Evolutionary conservation across 164 flowering plant genomes (phyloP), one percentile per base, ranked within the genome.

Genomic region (Liriodendron chinense): DNA sequence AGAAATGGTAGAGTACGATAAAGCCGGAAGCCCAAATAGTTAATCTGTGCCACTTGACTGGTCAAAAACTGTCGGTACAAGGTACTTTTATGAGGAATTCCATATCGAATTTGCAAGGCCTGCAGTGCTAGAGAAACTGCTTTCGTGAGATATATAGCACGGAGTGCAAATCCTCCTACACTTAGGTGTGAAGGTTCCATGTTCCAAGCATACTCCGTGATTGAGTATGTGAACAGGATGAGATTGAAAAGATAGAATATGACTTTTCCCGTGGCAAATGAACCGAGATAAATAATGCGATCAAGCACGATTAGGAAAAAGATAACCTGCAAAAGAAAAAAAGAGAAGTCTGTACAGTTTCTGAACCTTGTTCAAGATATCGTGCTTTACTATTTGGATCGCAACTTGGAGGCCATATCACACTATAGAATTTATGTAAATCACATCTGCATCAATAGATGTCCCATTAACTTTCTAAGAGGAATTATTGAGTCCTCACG

Each of bases 1-100:
- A 96, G 92, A 77, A 96, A 96, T 23, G 99, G 99, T 43, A 96
- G 86, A 75, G 92, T 96, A 72, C 99, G 98, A 80, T 96, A 96
- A 25, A 96, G 87, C n/a, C 98, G 90, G 70, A 89, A 94, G 7
- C 98, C 93, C 49, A 93, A 74, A 83, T 91, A 94, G 78, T 96
- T 94, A 65, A 92, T 78, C 74, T 85, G 86, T 64, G 97, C 86
- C 77, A 94, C 86, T 71, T 86, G 74, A 73, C 98, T 93, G 6
- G 99, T 96, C 81, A 94, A 81, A 82, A 94, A 96, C 80, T 96
- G 99, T 68, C 89, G 90, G 81, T 93, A 96, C 83, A 96, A 81
- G 20, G 97, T 92, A 85, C 97, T 94, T 73, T 92, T 86, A 79
- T 96, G 93, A 62, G 99, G 98, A 80, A 96, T 80, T 66, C 99